These are phyloP conservation scores for Mucuna pruriens DNA, from an alignment of 306 rosid species.

Conservation along the genomic window DNA sequence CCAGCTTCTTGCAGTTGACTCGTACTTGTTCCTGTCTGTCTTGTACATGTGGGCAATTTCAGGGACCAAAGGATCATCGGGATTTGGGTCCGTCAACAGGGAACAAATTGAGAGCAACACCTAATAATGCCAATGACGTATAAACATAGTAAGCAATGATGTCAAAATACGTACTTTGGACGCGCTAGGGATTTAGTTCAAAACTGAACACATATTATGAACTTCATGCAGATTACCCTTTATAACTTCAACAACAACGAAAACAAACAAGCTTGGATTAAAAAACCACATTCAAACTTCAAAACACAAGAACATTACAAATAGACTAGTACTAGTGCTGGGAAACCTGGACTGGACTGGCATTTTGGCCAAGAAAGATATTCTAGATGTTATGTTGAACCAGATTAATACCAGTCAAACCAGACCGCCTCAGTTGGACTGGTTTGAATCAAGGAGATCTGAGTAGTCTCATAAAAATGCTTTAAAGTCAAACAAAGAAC, in stretches of 20 bases:
- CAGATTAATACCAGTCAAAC: not conserved
- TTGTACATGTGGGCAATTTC: conserved; percentile 89
- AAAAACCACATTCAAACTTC: not conserved
- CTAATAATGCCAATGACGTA: conserved; percentile 27
- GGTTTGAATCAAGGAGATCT: not conserved
- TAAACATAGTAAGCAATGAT: not conserved
- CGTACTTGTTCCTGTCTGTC: conserved; percentile 76
- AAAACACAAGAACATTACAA: not conserved
- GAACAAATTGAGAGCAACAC: conserved; percentile 85
- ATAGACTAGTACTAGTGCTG: not conserved
- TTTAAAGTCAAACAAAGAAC: not conserved
- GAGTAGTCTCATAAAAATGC: not conserved
- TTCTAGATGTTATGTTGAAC: not conserved
- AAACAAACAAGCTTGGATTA: not conserved
- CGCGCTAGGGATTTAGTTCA: not conserved
- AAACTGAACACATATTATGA: not conserved
- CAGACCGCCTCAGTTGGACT: not conserved
- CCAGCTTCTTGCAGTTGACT: conserved; percentile 83
- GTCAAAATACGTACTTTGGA: not conserved
- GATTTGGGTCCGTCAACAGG: conserved; percentile 76
- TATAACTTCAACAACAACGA: not conserved
- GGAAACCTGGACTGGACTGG: not conserved
- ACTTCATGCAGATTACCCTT: not conserved
- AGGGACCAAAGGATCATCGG: conserved; percentile 76
- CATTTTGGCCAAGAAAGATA: not conserved